These are phyloP conservation scores for Groenewaldozyma auringiensis DNA, from an alignment of 1,139 yeast genomes.

Conservation along the genomic window DNA sequence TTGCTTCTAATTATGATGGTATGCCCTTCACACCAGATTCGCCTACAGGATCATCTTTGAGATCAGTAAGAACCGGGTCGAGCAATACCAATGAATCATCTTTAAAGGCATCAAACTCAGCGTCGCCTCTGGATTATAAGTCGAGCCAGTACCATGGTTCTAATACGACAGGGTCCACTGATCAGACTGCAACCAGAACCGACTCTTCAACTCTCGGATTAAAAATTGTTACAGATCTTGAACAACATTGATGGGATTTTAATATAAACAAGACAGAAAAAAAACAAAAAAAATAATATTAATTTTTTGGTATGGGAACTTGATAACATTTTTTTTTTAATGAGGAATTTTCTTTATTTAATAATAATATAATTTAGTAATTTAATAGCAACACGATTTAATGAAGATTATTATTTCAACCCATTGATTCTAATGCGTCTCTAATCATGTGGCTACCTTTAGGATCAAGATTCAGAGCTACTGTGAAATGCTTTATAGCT, in stretches of 20 bases:
- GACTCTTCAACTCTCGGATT: conserved; percentile 24
- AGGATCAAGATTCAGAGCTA: conserved; percentile 87
- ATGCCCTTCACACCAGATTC: conserved; percentile 20
- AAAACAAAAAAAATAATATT: no score
- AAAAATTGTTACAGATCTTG: conserved; percentile 21
- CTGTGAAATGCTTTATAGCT: conserved; percentile 81
- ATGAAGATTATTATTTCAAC: conserved; percentile 1
- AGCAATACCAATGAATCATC: conserved; percentile 19
- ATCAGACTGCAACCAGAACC: background rate
- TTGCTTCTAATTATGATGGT: conserved; percentile 4
- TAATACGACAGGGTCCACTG: no score
- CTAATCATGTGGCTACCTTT: conserved; percentile 83
- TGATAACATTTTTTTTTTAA: conserved; percentile 4
- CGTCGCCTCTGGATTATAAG: conserved; percentile 6
- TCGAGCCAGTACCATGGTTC: background rate
- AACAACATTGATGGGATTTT: background rate
- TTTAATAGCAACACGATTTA: background rate
- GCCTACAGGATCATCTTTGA: conserved; percentile 19
- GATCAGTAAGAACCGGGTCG: conserved; percentile 23
- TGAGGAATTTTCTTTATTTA: conserved; percentile 7
- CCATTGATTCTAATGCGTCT: conserved; percentile 60
- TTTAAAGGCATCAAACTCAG: conserved; percentile 11
- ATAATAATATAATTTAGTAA: background rate
- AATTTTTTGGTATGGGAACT: no score
- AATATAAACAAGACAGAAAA: no score